Percentiles rank a stretch among this genome's conserved stretches.
Evolutionary conservation across 2,329 filamentous ascomycete genomes (phyloP).

Genomic region (Fusarium lateritium): DNA sequence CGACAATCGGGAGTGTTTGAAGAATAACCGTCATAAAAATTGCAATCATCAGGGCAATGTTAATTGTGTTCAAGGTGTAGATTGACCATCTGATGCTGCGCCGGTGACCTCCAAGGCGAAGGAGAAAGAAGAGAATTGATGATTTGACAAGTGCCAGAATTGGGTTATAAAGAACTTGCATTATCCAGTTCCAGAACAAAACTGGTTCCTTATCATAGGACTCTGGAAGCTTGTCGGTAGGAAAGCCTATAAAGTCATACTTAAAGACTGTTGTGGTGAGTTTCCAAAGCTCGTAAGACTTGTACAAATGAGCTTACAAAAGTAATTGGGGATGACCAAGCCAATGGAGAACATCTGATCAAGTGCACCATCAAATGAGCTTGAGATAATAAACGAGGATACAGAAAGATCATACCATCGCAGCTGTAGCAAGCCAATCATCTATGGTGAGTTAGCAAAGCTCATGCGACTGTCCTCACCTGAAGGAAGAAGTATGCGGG

Average conservation of each 20-base stretch:
- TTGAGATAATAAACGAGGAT: rapidly evolving
- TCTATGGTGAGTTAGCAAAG: constrained; percentile 23
- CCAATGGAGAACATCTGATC: constrained; percentile 34
- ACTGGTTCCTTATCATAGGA: constrained; percentile 34
- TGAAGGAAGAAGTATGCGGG: neutral
- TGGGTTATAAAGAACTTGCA: constrained; percentile 59
- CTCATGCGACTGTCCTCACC: neutral
- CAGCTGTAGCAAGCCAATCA: constrained; percentile 36
- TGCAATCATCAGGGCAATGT: constrained; percentile 49
- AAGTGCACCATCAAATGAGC: neutral
- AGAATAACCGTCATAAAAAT: constrained; percentile 58
- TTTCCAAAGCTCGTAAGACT: rapidly evolving
- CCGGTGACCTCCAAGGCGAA: constrained; percentile 54
- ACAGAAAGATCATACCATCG: constrained; percentile 28
- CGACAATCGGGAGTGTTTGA: constrained; percentile 57
- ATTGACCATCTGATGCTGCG: constrained; percentile 46
- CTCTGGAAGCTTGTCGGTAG: constrained; percentile 16
- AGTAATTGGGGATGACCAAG: constrained; percentile 34
- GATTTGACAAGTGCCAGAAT: constrained; percentile 62
- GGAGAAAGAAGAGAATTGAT: constrained; percentile 62
- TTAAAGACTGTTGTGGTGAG: constrained; percentile 21
- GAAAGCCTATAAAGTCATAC: constrained; percentile 41
- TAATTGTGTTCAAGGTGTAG: constrained; percentile 54
- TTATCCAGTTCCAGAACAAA: constrained; percentile 44
- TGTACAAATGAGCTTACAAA: constrained; percentile 11